Base-by-base conservation (phyloP, 805 yeast genomes). In the Saccharomycopsis synnaedendra region DNA sequence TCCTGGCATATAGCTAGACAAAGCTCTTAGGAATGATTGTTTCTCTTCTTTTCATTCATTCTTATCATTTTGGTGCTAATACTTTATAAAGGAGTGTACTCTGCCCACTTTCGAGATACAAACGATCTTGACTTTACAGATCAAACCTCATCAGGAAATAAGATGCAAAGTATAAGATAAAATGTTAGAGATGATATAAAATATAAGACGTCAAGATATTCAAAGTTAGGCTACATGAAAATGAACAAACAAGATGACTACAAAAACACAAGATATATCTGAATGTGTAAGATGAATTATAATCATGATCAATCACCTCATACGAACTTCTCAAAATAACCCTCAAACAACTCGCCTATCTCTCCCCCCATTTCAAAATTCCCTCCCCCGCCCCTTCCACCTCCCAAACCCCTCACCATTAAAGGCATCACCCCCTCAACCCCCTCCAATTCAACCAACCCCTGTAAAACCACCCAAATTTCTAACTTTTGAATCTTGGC, bases 401-500 rank as follows among this genome's bases (percentile, higher is more conserved):
- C 19, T 19, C 19, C 19, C 19, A 19, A 19, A n/a, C 43, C 34
- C 29, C 39, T 48, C 4, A 49, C 44, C 5, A 53, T 35, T 35
- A 51, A 39, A 9, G 54, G 53, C 19, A 51, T 33, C 6, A 53
- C 32, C 19, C n/a, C 34, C 30, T 42, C 35, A 32, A 51, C 38
- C 30, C 42, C 39, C 11, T 42, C 32, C 4, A 68, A 58, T 4
- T 55, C 54, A 32, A 55, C 55, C 4, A 78, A 55, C 0, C 84
- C 82, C 3, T 60, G 50, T 29, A 81, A 55, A 4, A 78, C 56
- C 0, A 66, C 56, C 8, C 54, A 52, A n/a, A 88, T 57, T 59
- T 89, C 97, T 4, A 65, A 62, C 46, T 75, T 75, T 54, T 85
- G 86, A 5, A 84, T 61, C 38, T 72, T 69, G 0, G 90, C 75